Percentiles rank a stretch among this genome's conserved stretches.
These are phyloP conservation scores for Colletotrichum sp. DNA, from an alignment of 2,329 filamentous ascomycete genomes.

Conservation along the genomic window DNA sequence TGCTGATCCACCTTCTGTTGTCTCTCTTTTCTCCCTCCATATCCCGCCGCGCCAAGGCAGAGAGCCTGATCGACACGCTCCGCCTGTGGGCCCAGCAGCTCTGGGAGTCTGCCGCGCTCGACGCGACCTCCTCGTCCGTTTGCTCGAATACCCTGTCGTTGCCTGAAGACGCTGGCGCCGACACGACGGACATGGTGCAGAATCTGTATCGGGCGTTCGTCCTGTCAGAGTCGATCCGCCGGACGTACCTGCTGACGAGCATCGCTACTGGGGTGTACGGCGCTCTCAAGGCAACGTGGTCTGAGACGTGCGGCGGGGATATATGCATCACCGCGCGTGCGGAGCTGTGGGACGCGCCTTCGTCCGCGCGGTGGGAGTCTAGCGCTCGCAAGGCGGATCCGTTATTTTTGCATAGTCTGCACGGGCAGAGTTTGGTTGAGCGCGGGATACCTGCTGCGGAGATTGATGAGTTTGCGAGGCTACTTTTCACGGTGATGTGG, in stretches of 20 bases:
- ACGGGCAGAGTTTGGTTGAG: not conserved
- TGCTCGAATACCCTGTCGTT: not conserved
- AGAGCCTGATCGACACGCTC: not conserved
- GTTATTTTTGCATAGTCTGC: slow-evolving; percentile 1
- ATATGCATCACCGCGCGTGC: slow-evolving; percentile 4
- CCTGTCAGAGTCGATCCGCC: slow-evolving; percentile 14
- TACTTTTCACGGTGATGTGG: slow-evolving; percentile 12
- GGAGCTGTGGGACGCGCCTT: slow-evolving; percentile 5
- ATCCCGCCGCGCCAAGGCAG: slow-evolving; percentile 5
- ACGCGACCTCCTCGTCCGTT: not conserved
- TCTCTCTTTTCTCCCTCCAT: slow-evolving; percentile 4
- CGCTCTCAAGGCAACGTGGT: slow-evolving; percentile 2
- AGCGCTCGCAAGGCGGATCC: not conserved
- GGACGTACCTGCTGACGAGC: slow-evolving; percentile 9
- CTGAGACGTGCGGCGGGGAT: not conserved
- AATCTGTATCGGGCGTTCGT: slow-evolving; percentile 7
- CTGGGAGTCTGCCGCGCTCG: not conserved
- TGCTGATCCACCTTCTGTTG: slow-evolving; percentile 12
- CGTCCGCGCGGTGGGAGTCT: slow-evolving; percentile 7
- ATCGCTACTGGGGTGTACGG: slow-evolving; percentile 10
- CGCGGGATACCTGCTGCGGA: slow-evolving; percentile 4
- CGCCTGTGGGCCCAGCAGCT: slow-evolving; percentile 6
- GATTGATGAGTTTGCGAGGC: slow-evolving; percentile 15
- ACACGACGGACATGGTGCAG: not conserved
- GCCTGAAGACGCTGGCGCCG: not conserved